Percentiles rank a stretch among this genome's conserved stretches.
phyloP scores from a whole-genome alignment of 441 rosid genomes.

The Jatropha multifida region DNA sequence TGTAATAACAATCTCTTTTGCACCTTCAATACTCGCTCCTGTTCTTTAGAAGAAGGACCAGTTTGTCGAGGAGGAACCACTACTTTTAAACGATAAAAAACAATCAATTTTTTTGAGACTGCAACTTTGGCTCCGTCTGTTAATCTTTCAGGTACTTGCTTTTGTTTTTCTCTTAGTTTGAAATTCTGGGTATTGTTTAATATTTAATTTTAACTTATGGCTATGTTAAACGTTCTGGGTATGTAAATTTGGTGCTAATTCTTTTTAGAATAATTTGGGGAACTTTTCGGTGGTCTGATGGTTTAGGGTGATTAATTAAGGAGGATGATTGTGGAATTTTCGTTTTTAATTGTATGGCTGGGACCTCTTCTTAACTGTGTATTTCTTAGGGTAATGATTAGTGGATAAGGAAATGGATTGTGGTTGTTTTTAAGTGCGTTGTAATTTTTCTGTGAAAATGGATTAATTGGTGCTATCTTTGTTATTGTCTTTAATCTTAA shows the following conservation, averaged over 20 bases:
- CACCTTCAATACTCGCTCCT: not conserved
- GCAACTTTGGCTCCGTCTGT: slow-evolving; percentile 1
- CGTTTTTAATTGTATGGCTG: slow-evolving; percentile 6
- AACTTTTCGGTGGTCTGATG: not conserved
- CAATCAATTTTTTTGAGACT: not conserved
- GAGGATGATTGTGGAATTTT: slow-evolving; percentile 4
- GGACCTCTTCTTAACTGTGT: not conserved
- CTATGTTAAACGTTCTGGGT: slow-evolving; percentile 25
- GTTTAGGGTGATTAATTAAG: slow-evolving; percentile 3
- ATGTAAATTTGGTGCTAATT: slow-evolving; percentile 14
- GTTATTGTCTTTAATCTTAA: not conserved
- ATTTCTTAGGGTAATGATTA: not conserved
- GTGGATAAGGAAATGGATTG: slow-evolving; percentile 14
- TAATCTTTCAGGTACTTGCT: slow-evolving; percentile 16
- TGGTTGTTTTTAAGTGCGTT: not conserved
- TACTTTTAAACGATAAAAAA: not conserved
- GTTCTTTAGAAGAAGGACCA: not conserved
- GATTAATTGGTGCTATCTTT: slow-evolving; percentile 3
- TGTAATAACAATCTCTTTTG: not conserved
- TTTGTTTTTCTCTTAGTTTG: slow-evolving; percentile 22
- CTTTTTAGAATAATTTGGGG: slow-evolving; percentile 2
- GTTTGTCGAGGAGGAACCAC: not conserved
- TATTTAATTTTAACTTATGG: slow-evolving; percentile 29
- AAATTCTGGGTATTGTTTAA: slow-evolving; percentile 30
- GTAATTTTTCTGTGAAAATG: slow-evolving; percentile 1